A percentile compares a stretch with the other conserved stretches of the same genome.
These are phyloP conservation scores for Glycyrrhiza uralensis DNA, from an alignment of 306 rosid species.

Conservation along the genomic window DNA sequence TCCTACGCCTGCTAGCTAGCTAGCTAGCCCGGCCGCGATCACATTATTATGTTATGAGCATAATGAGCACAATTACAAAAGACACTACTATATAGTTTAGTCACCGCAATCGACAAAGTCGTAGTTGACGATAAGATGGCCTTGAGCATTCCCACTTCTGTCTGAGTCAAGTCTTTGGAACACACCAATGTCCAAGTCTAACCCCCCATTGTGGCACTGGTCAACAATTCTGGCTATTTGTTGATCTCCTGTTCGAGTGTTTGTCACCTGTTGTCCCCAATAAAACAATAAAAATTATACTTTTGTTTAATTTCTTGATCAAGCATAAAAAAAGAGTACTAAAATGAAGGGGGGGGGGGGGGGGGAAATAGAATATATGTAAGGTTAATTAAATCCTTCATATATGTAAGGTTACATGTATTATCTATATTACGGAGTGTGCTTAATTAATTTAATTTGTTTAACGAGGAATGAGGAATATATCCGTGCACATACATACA, in stretches of 20 bases:
- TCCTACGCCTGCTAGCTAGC: neutral
- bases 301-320: neutral
- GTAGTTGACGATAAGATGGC: slow-evolving; percentile 52
- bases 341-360: no score
- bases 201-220: slow-evolving; percentile 53
- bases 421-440: no score
- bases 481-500: no score
- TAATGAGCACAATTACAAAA: neutral
- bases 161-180: slow-evolving; percentile 46
- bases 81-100: neutral
- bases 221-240: slow-evolving; percentile 56
- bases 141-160: slow-evolving; percentile 39
- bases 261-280: slow-evolving; percentile 47
- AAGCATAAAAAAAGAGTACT: neutral
- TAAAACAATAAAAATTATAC: neutral
- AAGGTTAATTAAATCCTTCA: no score
- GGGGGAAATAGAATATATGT: no score
- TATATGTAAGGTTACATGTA: no score
- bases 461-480: neutral
- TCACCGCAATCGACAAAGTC: slow-evolving; percentile 53
- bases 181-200: slow-evolving; percentile 52
- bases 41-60: neutral
- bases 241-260: slow-evolving; percentile 36
- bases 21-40: neutral
- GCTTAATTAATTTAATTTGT: neutral